These are phyloP conservation scores for Metarhizium robertsii DNA, from an alignment of 2,329 filamentous ascomycete genomes.

Conservation along the genomic window DNA sequence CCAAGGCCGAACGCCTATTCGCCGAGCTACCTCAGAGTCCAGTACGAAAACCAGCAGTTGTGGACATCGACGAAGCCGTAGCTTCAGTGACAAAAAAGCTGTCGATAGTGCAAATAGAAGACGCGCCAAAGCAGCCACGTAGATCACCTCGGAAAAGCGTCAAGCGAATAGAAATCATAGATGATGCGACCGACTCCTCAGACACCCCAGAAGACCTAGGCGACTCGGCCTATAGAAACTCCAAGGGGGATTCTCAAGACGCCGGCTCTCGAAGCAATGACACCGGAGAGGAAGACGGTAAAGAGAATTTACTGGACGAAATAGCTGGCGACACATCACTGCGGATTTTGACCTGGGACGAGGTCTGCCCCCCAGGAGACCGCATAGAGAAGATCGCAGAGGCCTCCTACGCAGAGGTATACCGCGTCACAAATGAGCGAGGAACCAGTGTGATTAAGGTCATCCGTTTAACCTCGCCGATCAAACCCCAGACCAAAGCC, in stretches of 20 bases:
- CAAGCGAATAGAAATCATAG: slow-evolving; percentile 2
- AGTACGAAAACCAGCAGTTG: slow-evolving; percentile 20
- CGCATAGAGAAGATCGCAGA: slow-evolving; percentile 55
- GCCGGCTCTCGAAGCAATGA: background rate
- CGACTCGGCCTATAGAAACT: background rate
- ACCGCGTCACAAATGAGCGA: slow-evolving; percentile 48
- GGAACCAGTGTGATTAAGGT: slow-evolving; percentile 58
- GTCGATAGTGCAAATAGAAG: slow-evolving; percentile 19
- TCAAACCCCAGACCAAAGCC: slow-evolving; percentile 47
- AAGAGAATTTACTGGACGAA: slow-evolving; percentile 6
- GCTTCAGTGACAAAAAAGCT: slow-evolving; percentile 25
- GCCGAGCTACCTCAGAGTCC: slow-evolving; percentile 43
- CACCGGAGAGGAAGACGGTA: background rate
- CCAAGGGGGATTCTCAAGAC: background rate
- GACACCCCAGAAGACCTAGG: background rate
- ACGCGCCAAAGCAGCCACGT: slow-evolving; percentile 6
- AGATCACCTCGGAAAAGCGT: slow-evolving; percentile 10
- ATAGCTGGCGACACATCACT: slow-evolving; percentile 18
- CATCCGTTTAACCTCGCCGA: slow-evolving; percentile 49
- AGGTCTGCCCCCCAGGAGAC: slow-evolving; percentile 44
- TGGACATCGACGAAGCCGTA: slow-evolving; percentile 16
- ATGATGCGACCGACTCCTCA: slow-evolving; percentile 6
- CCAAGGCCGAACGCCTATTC: slow-evolving; percentile 39
- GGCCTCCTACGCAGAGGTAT: slow-evolving; percentile 58
- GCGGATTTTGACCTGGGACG: slow-evolving; percentile 43